Evolutionary conservation across 2,329 filamentous ascomycete genomes (phyloP).

Genomic region (Aspergillus hortae): DNA sequence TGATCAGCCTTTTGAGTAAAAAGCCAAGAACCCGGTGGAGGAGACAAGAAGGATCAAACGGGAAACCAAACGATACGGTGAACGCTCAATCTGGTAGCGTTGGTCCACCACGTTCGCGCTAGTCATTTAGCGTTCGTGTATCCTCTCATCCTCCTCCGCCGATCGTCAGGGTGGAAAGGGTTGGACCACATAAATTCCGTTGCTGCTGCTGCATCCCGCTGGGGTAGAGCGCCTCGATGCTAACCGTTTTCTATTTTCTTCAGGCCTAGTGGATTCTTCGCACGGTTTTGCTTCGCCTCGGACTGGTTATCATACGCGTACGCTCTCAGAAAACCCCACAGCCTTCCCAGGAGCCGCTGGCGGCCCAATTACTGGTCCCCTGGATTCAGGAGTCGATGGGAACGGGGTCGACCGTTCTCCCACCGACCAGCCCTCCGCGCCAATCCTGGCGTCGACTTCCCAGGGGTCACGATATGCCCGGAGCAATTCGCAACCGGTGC

Average conservation of each 20-base stretch:
- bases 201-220: neutral
- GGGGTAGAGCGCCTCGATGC: neutral
- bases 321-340: slow-evolving; percentile 64
- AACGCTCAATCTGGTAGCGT: slow-evolving; percentile 6
- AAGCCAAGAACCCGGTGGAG: neutral
- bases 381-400: slow-evolving; percentile 35
- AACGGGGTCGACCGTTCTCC: slow-evolving; percentile 29
- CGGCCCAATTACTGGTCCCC: slow-evolving; percentile 30
- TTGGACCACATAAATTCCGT: slow-evolving; percentile 5
- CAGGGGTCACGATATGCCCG: slow-evolving; percentile 44
- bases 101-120: slow-evolving; percentile 27
- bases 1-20: neutral
- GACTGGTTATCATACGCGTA: slow-evolving; percentile 60
- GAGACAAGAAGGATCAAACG: neutral
- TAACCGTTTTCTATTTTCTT: neutral
- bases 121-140: slow-evolving; percentile 28
- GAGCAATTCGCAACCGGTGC: slow-evolving; percentile 46
- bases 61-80: neutral
- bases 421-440: slow-evolving; percentile 28
- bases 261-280: slow-evolving; percentile 22
- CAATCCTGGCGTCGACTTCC: slow-evolving; percentile 34
- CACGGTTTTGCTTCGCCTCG: slow-evolving; percentile 44
- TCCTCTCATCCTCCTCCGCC: slow-evolving; percentile 13
- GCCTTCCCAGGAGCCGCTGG: slow-evolving; percentile 48
- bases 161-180: slow-evolving; percentile 12